phyloP scores from a whole-genome alignment of 352 stramenopile genomes.

The Globisporangium camurandrum region DNA sequence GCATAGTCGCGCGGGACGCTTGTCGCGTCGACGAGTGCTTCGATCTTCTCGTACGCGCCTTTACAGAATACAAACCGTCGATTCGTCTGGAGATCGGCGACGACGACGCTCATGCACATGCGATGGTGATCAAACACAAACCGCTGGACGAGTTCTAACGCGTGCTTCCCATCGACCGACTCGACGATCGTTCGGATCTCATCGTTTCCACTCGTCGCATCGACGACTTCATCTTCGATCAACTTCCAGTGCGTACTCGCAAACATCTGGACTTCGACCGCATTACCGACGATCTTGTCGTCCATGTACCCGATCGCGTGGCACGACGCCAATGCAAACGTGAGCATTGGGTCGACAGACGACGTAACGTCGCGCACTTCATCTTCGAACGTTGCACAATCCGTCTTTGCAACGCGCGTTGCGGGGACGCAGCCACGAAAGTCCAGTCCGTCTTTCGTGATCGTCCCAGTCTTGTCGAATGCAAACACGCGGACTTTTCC shows the following conservation, averaged over 20 bases:
- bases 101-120: slow-evolving; percentile 82
- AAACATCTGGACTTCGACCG: slow-evolving; percentile 76
- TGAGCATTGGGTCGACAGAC: slow-evolving; percentile 9
- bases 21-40: slow-evolving; percentile 27
- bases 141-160: slow-evolving; percentile 58
- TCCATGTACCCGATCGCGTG: slow-evolving; percentile 52
- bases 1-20: slow-evolving; percentile 61
- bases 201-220: slow-evolving; percentile 17
- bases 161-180: slow-evolving; percentile 5
- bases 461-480: slow-evolving; percentile 86
- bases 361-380: slow-evolving; percentile 13
- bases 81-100: slow-evolving; percentile 28
- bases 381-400: slow-evolving; percentile 5
- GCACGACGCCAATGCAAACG: slow-evolving; percentile 48
- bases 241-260: slow-evolving; percentile 37
- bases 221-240: slow-evolving; percentile 18
- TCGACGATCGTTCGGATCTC: slow-evolving; percentile 12
- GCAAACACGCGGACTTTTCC: slow-evolving; percentile 79
- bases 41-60: slow-evolving; percentile 69
- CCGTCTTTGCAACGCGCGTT: not conserved
- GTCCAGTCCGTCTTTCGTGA: slow-evolving; percentile 78
- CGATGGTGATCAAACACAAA: slow-evolving; percentile 83
- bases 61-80: slow-evolving; percentile 63
- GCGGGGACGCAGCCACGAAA: slow-evolving; percentile 28
- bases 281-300: slow-evolving; percentile 54